Conservation (phyloP, 1,284 basidiomycete genomes). For the Rhodotorula sp. region DNA sequence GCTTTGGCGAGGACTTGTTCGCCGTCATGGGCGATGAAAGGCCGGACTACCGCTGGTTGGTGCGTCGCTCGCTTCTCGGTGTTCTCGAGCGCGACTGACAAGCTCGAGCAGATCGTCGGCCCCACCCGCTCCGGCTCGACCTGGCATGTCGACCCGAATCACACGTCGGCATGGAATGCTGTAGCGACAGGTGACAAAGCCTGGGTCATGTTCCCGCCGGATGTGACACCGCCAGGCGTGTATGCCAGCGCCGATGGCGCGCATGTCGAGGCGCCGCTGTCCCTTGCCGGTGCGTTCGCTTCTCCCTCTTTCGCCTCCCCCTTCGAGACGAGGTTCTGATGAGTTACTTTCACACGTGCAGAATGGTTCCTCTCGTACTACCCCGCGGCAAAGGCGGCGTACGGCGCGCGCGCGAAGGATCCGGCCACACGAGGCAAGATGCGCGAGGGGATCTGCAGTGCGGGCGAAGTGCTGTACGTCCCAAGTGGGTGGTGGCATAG, state of each 20-base stretch:
- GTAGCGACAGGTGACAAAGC: conserved; percentile 52
- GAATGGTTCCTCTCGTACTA: conserved; percentile 56
- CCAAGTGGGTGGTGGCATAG: conserved; percentile 50
- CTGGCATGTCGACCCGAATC: conserved; percentile 46
- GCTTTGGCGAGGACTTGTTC: conserved; percentile 50
- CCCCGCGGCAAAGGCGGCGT: conserved; percentile 47
- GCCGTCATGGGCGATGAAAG: conserved; percentile 45
- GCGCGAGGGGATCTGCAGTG: conserved; percentile 53
- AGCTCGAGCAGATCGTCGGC: conserved; percentile 45
- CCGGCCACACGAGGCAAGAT: conserved; percentile 47
- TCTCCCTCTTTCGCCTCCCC: neutral
- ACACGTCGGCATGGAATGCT: conserved; percentile 53
- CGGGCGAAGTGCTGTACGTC: conserved; percentile 44
- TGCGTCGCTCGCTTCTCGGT: conserved; percentile 4
- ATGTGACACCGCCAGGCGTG: conserved; percentile 53
- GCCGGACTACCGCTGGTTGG: conserved; percentile 50
- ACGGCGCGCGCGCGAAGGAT: conserved; percentile 48
- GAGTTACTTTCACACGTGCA: neutral
- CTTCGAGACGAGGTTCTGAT: neutral
- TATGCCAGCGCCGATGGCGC: conserved; percentile 51
- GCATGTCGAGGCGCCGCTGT: conserved; percentile 52
- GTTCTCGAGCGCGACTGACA: neutral
- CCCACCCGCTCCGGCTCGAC: conserved; percentile 49
- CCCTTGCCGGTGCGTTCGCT: conserved; percentile 44
- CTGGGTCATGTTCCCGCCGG: conserved; percentile 55